These are phyloP conservation scores for Xylariales sp. DNA, from an alignment of 2,329 filamentous ascomycete genomes.

Conservation along the genomic window DNA sequence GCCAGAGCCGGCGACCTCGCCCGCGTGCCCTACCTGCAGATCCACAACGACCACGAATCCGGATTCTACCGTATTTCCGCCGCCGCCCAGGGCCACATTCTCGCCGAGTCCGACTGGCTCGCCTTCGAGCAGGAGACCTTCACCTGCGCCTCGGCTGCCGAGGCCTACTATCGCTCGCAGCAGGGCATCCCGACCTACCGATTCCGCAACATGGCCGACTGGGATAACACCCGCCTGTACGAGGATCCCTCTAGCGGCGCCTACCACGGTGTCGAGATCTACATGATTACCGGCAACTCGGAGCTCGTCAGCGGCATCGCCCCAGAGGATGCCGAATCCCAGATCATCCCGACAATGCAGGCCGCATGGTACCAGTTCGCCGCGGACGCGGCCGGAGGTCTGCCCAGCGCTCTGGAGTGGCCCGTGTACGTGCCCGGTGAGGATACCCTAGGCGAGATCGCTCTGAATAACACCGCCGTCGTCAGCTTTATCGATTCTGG, in stretches of 20 bases:
- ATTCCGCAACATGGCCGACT: constrained; percentile 5
- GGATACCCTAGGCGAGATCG: background rate
- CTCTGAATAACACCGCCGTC: background rate
- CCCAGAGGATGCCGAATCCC: background rate
- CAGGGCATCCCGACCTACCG: constrained; percentile 3
- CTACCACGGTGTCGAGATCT: constrained; percentile 6
- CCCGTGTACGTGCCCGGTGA: background rate
- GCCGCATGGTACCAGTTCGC: constrained; percentile 1
- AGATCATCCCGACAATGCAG: background rate
- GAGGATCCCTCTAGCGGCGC: constrained; percentile 5
- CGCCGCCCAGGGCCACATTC: constrained; percentile 4
- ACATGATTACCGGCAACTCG: constrained; percentile 7
- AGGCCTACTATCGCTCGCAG: background rate
- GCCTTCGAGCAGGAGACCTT: constrained; percentile 6
- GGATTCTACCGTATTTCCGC: constrained; percentile 7
- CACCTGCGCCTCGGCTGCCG: constrained; percentile 4
- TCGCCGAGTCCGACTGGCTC: constrained; percentile 2
- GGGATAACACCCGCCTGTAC: constrained; percentile 6
- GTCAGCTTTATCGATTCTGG: constrained; percentile 1
- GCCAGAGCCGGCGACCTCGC: constrained; percentile 1
- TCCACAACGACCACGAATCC: constrained; percentile 4
- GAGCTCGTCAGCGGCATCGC: constrained; percentile 4
- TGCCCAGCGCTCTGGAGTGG: background rate
- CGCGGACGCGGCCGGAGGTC: constrained; percentile 1
- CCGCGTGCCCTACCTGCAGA: constrained; percentile 2